Percentiles rank a stretch among this genome's conserved stretches.
Evolutionary conservation across 192 early-diverging fungal species (phyloP).

Genomic region (Glomus cerebriforme): DNA sequence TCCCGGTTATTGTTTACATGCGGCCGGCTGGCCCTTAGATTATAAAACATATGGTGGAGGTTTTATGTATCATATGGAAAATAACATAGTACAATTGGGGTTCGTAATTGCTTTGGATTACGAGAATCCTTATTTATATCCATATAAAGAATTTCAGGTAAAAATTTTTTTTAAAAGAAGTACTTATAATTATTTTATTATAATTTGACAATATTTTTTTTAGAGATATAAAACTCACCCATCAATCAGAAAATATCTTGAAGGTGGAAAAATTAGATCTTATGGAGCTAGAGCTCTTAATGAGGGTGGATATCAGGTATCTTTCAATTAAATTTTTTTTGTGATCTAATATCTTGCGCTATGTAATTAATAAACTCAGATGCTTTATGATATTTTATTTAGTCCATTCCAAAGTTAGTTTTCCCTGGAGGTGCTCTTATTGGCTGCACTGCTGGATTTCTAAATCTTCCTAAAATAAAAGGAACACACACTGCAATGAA

Average conservation of each 20-base stretch:
- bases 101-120: slow-evolving; percentile 94
- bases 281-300: slow-evolving; percentile 98
- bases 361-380: too few relatives aligned
- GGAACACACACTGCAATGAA: slow-evolving; percentile 99
- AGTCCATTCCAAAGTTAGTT: slow-evolving; percentile 88
- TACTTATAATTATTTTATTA: slow-evolving; percentile 8
- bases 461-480: slow-evolving; percentile 99
- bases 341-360: too few relatives aligned
- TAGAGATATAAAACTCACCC: slow-evolving; percentile 97
- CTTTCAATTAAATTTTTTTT: not conserved
- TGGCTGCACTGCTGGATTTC: slow-evolving; percentile 93
- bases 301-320: slow-evolving; percentile 86
- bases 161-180: not conserved
- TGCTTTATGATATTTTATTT: not conserved
- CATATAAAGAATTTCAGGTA: slow-evolving; percentile 92
- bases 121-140: slow-evolving; percentile 89
- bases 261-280: slow-evolving; percentile 86
- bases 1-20: slow-evolving; percentile 81
- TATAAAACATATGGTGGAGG: slow-evolving; percentile 90
- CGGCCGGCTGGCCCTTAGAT: slow-evolving; percentile 91
- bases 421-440: slow-evolving; percentile 96
- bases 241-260: slow-evolving; percentile 73
- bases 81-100: slow-evolving; percentile 85
- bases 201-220: not conserved
- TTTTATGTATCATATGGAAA: slow-evolving; percentile 95